A percentile compares a stretch with the other conserved stretches of the same genome.
phyloP scores from a whole-genome alignment of 768 basidiomycete species.

The Lactarius quietus region DNA sequence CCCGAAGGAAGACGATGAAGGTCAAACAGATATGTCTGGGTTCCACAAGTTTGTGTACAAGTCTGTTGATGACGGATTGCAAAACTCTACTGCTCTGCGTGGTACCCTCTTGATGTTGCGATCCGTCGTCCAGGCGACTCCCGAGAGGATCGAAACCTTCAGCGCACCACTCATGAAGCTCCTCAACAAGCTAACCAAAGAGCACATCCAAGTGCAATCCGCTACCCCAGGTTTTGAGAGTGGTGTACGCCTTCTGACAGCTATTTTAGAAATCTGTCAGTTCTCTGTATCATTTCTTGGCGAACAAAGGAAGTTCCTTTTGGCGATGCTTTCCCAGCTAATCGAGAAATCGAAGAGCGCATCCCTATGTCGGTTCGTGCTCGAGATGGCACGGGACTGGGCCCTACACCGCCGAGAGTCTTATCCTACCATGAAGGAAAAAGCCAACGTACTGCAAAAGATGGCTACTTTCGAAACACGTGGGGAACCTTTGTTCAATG shows the following conservation, averaged over 20 bases:
- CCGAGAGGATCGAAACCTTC: slow-evolving; percentile 83
- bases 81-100: slow-evolving; percentile 64
- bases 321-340: slow-evolving; percentile 72
- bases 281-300: slow-evolving; percentile 74
- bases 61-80: slow-evolving; percentile 75
- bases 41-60: slow-evolving; percentile 75
- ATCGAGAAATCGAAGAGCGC: slow-evolving; percentile 87
- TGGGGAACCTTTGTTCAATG: slow-evolving; percentile 72
- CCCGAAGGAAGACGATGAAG: slow-evolving; percentile 72
- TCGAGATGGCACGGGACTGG: slow-evolving; percentile 87
- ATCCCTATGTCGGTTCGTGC: slow-evolving; percentile 74
- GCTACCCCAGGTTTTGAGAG: slow-evolving; percentile 48
- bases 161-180: slow-evolving; percentile 73
- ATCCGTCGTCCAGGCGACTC: slow-evolving; percentile 73
- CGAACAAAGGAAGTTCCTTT: slow-evolving; percentile 80
- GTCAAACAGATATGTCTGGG: slow-evolving; percentile 61
- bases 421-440: slow-evolving; percentile 94
- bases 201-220: slow-evolving; percentile 53
- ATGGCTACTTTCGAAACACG: slow-evolving; percentile 83
- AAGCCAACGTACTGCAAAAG: slow-evolving; percentile 81
- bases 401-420: slow-evolving; percentile 81
- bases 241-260: slow-evolving; percentile 60
- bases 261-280: slow-evolving; percentile 86
- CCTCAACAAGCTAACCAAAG: slow-evolving; percentile 80
- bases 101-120: slow-evolving; percentile 86